Percentiles rank a stretch among this genome's conserved stretches.
Conservation (phyloP, 2,329 filamentous ascomycete species). For the Colletotrichum plurivorum region DNA sequence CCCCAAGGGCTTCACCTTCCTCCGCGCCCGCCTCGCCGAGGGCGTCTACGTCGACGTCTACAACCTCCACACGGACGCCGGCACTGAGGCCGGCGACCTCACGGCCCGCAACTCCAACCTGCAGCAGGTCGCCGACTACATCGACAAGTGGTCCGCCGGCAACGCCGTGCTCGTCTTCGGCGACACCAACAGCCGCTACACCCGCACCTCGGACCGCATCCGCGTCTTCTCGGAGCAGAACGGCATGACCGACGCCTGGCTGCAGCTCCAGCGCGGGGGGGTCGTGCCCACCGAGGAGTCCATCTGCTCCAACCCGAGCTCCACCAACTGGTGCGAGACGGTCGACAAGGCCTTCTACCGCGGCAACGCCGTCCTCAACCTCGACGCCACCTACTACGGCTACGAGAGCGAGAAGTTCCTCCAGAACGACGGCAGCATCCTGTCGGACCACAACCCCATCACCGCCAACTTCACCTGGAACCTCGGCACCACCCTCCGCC, state of each 20-base stretch:
- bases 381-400: conserved; percentile 64
- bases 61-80: conserved; percentile 78
- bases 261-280: conserved; percentile 66
- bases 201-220: conserved; percentile 67
- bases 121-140: conserved; percentile 71
- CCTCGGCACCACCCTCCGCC: conserved; percentile 53
- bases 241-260: conserved; percentile 71
- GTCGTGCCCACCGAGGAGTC: conserved; percentile 59
- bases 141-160: conserved; percentile 67
- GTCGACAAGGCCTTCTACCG: conserved; percentile 78
- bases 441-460: conserved; percentile 77
- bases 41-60: conserved; percentile 74
- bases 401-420: conserved; percentile 72
- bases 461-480: conserved; percentile 67
- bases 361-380: conserved; percentile 59
- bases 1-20: conserved; percentile 79
- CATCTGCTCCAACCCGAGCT: conserved; percentile 71
- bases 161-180: conserved; percentile 76
- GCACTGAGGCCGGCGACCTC: conserved; percentile 66
- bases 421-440: conserved; percentile 66
- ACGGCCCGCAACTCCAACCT: conserved; percentile 71
- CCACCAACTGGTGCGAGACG: conserved; percentile 70
- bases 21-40: conserved; percentile 68
- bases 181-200: conserved; percentile 77
- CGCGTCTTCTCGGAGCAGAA: conserved; percentile 64